Evolutionary conservation across 2,329 filamentous ascomycete species (phyloP), one percentile per base, ranked within the genome.

Genomic region (Fusarium continuum): DNA sequence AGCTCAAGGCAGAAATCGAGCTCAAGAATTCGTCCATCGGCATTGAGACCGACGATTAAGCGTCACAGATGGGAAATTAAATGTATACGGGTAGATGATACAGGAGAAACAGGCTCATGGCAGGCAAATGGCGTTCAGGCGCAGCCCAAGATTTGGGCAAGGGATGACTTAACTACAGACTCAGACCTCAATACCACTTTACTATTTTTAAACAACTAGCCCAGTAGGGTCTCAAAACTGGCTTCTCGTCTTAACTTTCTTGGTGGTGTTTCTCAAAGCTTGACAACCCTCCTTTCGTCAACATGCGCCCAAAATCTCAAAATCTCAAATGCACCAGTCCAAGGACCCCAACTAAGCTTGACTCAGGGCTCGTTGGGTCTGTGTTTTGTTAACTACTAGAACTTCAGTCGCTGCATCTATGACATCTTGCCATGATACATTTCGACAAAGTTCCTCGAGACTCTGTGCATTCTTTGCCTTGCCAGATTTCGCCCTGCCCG

Each of bases 21-120:
- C 74, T 80, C 55, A 81, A 81, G 70, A 78, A 78, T 65, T 76
- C 76, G 20, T 80, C 78, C 10, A 78, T 81, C 23, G 77, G 77
- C 43, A 76, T 78, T 20, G 76, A 78, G 49, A 69, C 70, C 20
- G 76, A 78, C 43, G 75, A 77, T 45, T 76, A 69, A 17, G 43
- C 8, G 35, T 8, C 20, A 28, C 16, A 16, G 11, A 17, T 9
- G 19, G 32, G 9, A 17, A 32, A 31, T n/a, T 13, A 19, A 31
- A 19, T 20, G 17, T 23, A 23, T 17, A 48, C n/a, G 16, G 39
- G 19, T n/a, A n/a, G n/a, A n/a, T 32, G 28, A 36, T 39, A 34
- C 19, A 23, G 22, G 47, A 36, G n/a, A 54, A 61, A 49, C 17
- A 36, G 14, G 19, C 29, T 26, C 8, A 44, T 44, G 20, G 35